These are phyloP conservation scores for Chalciporus piperatus DNA, from an alignment of 768 basidiomycete genomes.

Conservation along the genomic window DNA sequence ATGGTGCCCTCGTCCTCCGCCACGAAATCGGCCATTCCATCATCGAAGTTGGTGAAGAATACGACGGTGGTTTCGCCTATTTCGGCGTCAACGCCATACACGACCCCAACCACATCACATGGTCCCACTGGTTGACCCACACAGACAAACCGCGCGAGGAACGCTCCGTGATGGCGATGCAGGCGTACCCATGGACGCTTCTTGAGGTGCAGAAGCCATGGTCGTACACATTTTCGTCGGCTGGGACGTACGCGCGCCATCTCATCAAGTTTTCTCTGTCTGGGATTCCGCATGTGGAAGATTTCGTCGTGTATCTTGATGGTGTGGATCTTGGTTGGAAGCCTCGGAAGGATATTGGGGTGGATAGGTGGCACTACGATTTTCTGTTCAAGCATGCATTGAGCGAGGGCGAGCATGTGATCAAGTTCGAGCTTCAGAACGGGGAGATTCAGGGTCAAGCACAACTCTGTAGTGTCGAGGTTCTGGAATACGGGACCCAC, in stretches of 20 bases:
- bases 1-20: constrained; percentile 71
- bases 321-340: constrained; percentile 58
- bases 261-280: constrained; percentile 71
- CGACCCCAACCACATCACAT: constrained; percentile 47
- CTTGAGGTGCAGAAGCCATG: constrained; percentile 61
- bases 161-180: constrained; percentile 72
- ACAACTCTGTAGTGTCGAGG: constrained; percentile 75
- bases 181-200: constrained; percentile 72
- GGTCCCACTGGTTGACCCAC: constrained; percentile 69
- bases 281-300: constrained; percentile 53
- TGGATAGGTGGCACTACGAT: constrained; percentile 79
- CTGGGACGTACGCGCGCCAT: constrained; percentile 59
- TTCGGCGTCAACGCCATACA: constrained; percentile 65
- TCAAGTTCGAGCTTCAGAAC: constrained; percentile 57
- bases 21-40: constrained; percentile 83
- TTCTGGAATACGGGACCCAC: constrained; percentile 67
- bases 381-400: constrained; percentile 43
- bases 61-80: constrained; percentile 75
- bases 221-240: constrained; percentile 58
- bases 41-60: constrained; percentile 78
- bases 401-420: constrained; percentile 49
- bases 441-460: constrained; percentile 48
- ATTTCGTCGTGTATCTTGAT: constrained; percentile 61
- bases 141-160: constrained; percentile 45
- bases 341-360: constrained; percentile 47